Percentiles rank a stretch among this genome's conserved stretches.
Evolutionary conservation across 768 basidiomycete genomes (phyloP).

Genomic region (Phylloporus scabripes): DNA sequence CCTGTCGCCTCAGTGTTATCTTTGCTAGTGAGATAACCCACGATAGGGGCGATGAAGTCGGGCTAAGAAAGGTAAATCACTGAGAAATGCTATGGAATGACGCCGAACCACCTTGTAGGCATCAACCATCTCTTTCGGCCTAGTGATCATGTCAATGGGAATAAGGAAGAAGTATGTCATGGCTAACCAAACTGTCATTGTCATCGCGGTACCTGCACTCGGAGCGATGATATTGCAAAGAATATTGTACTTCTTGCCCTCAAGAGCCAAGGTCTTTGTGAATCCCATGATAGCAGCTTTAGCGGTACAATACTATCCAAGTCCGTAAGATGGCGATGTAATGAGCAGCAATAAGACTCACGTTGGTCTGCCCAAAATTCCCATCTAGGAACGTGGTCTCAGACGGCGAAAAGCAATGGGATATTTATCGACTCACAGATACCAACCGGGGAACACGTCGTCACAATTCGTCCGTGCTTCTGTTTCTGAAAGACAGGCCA

Average conservation of each 20-base stretch:
- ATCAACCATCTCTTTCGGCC: slow-evolving; percentile 82
- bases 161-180: not conserved
- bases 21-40: slow-evolving; percentile 83
- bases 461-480: slow-evolving; percentile 92
- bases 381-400: slow-evolving; percentile 52
- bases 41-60: slow-evolving; percentile 87
- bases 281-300: slow-evolving; percentile 90
- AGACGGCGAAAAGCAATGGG: not conserved
- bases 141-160: slow-evolving; percentile 20
- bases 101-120: slow-evolving; percentile 64
- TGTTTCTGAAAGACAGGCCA: slow-evolving; percentile 98
- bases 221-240: slow-evolving; percentile 85
- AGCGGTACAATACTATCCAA: slow-evolving; percentile 74
- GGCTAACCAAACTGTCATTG: slow-evolving; percentile 63
- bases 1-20: slow-evolving; percentile 73
- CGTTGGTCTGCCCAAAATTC: slow-evolving; percentile 93
- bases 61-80: slow-evolving; percentile 42
- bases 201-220: slow-evolving; percentile 89
- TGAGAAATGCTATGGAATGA: not conserved
- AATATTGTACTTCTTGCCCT: slow-evolving; percentile 90
- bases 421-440: slow-evolving; percentile 58
- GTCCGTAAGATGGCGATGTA: not conserved
- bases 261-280: slow-evolving; percentile 84
- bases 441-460: slow-evolving; percentile 89
- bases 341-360: slow-evolving; percentile 23